Conservation (phyloP, 768 basidiomycete genomes). For the Cystobasidium tubakii region DNA sequence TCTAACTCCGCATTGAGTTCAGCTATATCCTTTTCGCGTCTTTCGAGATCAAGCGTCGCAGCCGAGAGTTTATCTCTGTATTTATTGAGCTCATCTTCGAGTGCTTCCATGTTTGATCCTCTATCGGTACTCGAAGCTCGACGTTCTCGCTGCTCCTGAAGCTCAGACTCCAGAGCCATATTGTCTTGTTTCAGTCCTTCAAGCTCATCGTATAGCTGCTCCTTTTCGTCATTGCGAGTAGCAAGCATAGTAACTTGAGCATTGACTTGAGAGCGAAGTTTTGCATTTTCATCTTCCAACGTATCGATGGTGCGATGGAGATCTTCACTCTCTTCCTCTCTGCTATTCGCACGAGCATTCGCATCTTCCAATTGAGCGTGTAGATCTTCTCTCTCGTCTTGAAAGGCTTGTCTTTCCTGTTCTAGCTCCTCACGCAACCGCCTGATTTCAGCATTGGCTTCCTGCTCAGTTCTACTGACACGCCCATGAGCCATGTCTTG, state of each 20-base stretch:
- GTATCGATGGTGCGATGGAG: constrained; percentile 35
- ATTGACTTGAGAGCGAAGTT: constrained; percentile 42
- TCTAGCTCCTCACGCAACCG: constrained; percentile 62
- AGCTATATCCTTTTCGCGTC: constrained; percentile 80
- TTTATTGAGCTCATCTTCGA: constrained; percentile 43
- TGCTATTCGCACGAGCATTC: constrained; percentile 30
- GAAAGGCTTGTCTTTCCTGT: constrained; percentile 59
- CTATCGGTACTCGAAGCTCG: not conserved
- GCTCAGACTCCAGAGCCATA: constrained; percentile 33
- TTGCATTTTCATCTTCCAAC: constrained; percentile 44
- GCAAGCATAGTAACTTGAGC: constrained; percentile 45
- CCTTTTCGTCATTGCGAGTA: constrained; percentile 42
- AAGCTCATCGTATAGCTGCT: constrained; percentile 54
- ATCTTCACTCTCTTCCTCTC: constrained; percentile 39
- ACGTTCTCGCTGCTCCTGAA: constrained; percentile 1
- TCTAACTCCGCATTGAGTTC: constrained; percentile 73
- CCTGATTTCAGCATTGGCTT: constrained; percentile 58
- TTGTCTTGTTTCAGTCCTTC: constrained; percentile 64
- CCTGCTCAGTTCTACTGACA: constrained; percentile 17
- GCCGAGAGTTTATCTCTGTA: constrained; percentile 44
- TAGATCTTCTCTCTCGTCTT: constrained; percentile 47
- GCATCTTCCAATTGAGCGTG: constrained; percentile 40
- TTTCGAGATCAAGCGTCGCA: constrained; percentile 48
- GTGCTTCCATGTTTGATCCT: constrained; percentile 29
- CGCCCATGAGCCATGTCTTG: constrained; percentile 4